phyloP scores from a whole-genome alignment of 129 eudicot genomes.

The Deinandra increscens region DNA sequence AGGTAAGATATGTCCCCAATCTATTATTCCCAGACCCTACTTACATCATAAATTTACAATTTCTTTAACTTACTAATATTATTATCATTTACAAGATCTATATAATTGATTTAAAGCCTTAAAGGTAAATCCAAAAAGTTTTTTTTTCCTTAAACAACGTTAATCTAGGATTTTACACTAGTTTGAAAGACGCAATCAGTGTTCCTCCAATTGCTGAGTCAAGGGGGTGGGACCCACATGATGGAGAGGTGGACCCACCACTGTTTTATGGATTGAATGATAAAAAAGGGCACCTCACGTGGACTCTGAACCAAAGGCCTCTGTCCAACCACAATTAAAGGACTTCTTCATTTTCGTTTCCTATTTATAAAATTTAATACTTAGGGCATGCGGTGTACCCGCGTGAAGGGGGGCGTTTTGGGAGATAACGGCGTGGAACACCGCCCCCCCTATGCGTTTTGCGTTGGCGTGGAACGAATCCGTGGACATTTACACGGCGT shows the following conservation, averaged over 20 bases:
- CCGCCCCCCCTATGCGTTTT: too few species aligned
- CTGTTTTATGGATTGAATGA: constrained; percentile 91
- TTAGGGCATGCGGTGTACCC: too few species aligned
- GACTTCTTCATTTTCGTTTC: not conserved
- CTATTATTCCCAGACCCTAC: too few species aligned
- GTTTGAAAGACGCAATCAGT: constrained; percentile 28
- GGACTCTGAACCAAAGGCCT: constrained; percentile 87
- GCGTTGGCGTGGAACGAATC: too few species aligned
- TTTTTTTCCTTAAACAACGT: constrained; percentile 22
- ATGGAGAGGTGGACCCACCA: constrained; percentile 47
- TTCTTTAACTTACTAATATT: not conserved
- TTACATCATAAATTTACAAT: too few species aligned
- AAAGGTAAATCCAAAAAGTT: not conserved
- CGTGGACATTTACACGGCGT: too few species aligned
- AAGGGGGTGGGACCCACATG: constrained; percentile 23
- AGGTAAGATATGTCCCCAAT: too few species aligned
- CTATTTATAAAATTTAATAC: not conserved
- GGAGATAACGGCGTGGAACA: too few species aligned
- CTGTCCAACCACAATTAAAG: constrained; percentile 76
- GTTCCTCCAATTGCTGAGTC: constrained; percentile 23
- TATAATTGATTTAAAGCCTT: not conserved
- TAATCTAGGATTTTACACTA: constrained; percentile 6
- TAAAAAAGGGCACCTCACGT: constrained; percentile 99
- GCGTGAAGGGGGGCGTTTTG: too few species aligned
- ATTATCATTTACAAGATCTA: not conserved